Evolutionary conservation across 805 yeast species (phyloP).

Genomic region (Saccharomycodes ludwigii): DNA sequence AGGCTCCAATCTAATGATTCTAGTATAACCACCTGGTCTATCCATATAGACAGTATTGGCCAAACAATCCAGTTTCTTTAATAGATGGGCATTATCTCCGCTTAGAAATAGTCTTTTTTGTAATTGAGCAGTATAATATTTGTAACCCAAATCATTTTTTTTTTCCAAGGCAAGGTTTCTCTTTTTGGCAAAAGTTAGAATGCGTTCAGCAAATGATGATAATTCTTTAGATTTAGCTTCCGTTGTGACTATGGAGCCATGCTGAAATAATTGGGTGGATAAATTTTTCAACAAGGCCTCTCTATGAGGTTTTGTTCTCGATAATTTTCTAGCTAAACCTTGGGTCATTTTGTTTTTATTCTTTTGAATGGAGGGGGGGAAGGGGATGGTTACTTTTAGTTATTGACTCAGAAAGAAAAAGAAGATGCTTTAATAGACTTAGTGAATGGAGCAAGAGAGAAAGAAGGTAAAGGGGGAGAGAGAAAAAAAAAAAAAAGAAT

Average conservation of each 20-base stretch:
- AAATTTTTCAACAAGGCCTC: constrained; percentile 50
- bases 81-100: constrained; percentile 30
- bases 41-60: constrained; percentile 49
- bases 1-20: constrained; percentile 74
- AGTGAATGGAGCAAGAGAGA: neutral
- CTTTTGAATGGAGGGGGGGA: neutral
- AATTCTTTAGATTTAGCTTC: constrained; percentile 65
- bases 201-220: constrained; percentile 47
- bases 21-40: constrained; percentile 74
- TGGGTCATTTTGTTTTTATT: constrained; percentile 14
- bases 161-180: constrained; percentile 8
- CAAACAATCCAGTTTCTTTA: constrained; percentile 57
- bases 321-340: constrained; percentile 20
- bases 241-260: constrained; percentile 63
- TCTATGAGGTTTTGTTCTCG: constrained; percentile 37
- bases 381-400: no score
- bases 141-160: no score
- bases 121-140: constrained; percentile 13
- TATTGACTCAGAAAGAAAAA: no score
- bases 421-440: no score
- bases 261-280: constrained; percentile 46
- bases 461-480: neutral
- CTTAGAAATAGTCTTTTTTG: constrained; percentile 34
- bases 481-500: no score
- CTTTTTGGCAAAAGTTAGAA: constrained; percentile 48